Base-by-base conservation (phyloP, 805 yeast species). In the Candida berthetii region DNA sequence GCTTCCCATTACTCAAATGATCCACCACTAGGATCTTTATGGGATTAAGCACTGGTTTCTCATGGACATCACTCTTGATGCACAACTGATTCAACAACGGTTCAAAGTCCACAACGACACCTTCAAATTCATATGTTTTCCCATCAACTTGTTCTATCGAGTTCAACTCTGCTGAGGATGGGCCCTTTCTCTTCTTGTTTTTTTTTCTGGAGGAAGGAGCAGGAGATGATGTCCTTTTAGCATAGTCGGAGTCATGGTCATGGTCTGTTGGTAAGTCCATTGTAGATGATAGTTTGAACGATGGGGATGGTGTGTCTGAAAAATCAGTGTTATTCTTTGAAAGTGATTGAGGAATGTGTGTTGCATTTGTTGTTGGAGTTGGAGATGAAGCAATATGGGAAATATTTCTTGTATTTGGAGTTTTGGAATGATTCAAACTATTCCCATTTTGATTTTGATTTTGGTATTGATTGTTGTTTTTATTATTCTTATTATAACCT, bases 61-160 rank as follows among this genome's bases (percentile, higher is more conserved):
- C 19, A 14, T 42, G 22, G 2, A 36, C 18, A 20, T 33, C 24
- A 3, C 31, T 17, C 14, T 49, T 49, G 3, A 41, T 42, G 34
- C 53, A 49, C 7, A 49, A 19, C 17, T 48, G 50, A 25, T 43
- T 42, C 7, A 42, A 22, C 8, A 41, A 19, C 5, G 56, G 56
- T 25, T 48, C 52, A 32, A 54, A 42, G 14, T 43, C 46, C 10
- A 52, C 44, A 7, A 54, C 39, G 2, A 31, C 38, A 0, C 50
- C 58, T 13, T 27, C 22, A 1, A 52, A 44, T 8, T 40, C 42
- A 31, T 32, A 51, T 7, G 36, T 37, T 5, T 42, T 42, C n/a
- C 52, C 54, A 39, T 53, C 56, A 19, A 50, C 39, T 17, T 38
- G 42, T 3, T 47, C 48, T 14, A 52, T 46, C 3, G 25, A 18